These are phyloP conservation scores for Castanea sativa DNA, from an alignment of 306 rosid species.

Conservation along the genomic window DNA sequence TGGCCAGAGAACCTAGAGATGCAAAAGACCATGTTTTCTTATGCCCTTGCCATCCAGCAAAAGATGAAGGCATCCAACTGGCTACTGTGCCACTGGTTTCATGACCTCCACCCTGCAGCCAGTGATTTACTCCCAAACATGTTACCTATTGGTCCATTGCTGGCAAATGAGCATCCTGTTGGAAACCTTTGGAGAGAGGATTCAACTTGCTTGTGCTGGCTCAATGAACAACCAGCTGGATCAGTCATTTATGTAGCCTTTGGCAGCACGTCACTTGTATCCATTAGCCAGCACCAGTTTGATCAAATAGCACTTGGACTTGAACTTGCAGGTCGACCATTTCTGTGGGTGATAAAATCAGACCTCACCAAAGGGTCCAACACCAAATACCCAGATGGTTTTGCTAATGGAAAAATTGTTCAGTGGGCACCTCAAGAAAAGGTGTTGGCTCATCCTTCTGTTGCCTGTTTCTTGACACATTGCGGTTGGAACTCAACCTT, in stretches of 20 bases:
- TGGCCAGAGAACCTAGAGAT: too few relatives aligned
- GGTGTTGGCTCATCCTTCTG: conserved; percentile 33
- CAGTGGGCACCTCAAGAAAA: conserved; percentile 46
- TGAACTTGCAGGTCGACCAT: conserved; percentile 21
- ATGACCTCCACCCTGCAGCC: conserved; percentile 3
- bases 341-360: conserved; percentile 41
- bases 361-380: not conserved
- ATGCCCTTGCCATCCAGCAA: not conserved
- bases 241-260: conserved; percentile 25
- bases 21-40: not conserved
- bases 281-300: not conserved
- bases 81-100: conserved; percentile 13
- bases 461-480: conserved; percentile 44
- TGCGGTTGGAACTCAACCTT: conserved; percentile 66
- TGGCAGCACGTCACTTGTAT: not conserved
- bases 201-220: conserved; percentile 22
- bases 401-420: conserved; percentile 30
- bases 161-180: not conserved
- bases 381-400: conserved; percentile 8
- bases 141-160: conserved; percentile 7
- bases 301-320: conserved; percentile 25
- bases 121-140: not conserved
- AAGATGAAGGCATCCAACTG: not conserved
- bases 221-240: conserved; percentile 10
- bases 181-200: conserved; percentile 6